Conservation (phyloP, 306 rosid genomes). For the Lathyrus sativus region DNA sequence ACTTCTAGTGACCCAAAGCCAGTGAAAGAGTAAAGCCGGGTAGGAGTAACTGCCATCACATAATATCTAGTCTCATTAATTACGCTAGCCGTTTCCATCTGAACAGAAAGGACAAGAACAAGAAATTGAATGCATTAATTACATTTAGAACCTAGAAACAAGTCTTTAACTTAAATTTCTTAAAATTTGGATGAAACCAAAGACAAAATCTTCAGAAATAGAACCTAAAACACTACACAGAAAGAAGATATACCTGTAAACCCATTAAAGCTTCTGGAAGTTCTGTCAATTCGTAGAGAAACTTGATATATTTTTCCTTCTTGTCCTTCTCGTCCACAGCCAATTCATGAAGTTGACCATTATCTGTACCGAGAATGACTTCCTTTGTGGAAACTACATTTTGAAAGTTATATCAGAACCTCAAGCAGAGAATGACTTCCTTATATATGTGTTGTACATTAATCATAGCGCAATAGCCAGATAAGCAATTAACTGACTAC, state of each 20-base stretch:
- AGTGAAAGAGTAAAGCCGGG: slow-evolving; percentile 87
- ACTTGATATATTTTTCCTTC: slow-evolving; percentile 85
- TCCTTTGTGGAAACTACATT: slow-evolving; percentile 83
- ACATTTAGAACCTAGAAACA: background rate
- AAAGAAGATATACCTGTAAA: slow-evolving; percentile 61
- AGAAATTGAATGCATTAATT: slow-evolving; percentile 34
- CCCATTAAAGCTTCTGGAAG: slow-evolving; percentile 89
- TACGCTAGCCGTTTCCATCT: slow-evolving; percentile 88
- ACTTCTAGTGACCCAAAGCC: slow-evolving; percentile 86
- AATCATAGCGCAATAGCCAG: slow-evolving; percentile 15
- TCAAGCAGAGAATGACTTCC: slow-evolving; percentile 34
- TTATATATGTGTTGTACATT: too few relatives aligned
- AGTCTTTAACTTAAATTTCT: slow-evolving; percentile 23
- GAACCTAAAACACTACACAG: slow-evolving; percentile 31
- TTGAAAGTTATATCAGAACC: slow-evolving; percentile 37
- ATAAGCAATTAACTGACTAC: slow-evolving; percentile 42
- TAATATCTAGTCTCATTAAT: slow-evolving; percentile 85
- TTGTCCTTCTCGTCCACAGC: slow-evolving; percentile 95
- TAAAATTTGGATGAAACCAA: slow-evolving; percentile 30
- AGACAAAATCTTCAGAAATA: slow-evolving; percentile 12
- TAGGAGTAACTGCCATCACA: slow-evolving; percentile 96
- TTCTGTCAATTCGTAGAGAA: slow-evolving; percentile 68
- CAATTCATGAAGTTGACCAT: slow-evolving; percentile 85
- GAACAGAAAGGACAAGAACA: slow-evolving; percentile 42
- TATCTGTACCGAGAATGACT: slow-evolving; percentile 83